Base-by-base conservation (phyloP, 768 basidiomycete genomes). In the Macrolepiota dolichaula region DNA sequence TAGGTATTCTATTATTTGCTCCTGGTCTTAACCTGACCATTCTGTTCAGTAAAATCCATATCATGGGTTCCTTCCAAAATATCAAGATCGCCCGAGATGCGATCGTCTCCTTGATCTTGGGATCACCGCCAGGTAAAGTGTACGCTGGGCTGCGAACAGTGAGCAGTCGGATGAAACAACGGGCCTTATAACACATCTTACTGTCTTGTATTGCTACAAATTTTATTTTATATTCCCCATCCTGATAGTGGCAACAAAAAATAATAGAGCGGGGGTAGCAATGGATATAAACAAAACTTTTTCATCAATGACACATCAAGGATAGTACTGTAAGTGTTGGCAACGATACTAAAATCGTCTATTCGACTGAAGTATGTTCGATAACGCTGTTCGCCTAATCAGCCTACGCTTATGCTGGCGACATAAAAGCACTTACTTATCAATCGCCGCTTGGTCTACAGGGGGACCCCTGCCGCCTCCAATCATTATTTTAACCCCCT, bases 31-130 rank as follows among this genome's bases (percentile, higher is more conserved):
- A 52, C 53, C 63, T 55, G 19, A 64, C 59, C 46, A n/a, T n/a
- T 36, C 36, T 22, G 51, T 4, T 5, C 68, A 97, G 96, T 29
- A 96, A 97, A 84, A 97, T 99, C 40, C 96, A 98, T 68, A 98
- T 99, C 67, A 88, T 99, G 74, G 97, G 97, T 24, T 96, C 96
- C 15, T 98, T 97, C 78, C 93, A 96, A 79, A 97, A 97, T 70
- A 98, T 99, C 80, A 97, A 96, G 75, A 85, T 98, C 61, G 97
- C 97, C 0, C 84, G 96, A 59, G 96, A 98, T 73, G 95, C 97
- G 5, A 88, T 99, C 63, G 96, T 97, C 27, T 94, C 93, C 13
- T 84, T 97, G 19, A 98, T 98, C 65, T 81, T 98, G 15, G 96
- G 96, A 35, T 96, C 94, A 13, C 96, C 96, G 0, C 96, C 96